Evolutionary conservation across 495 filamentous ascomycete genomes (phyloP), one percentile per base, ranked within the genome.

Genomic region (Trichoderma asperelloides): DNA sequence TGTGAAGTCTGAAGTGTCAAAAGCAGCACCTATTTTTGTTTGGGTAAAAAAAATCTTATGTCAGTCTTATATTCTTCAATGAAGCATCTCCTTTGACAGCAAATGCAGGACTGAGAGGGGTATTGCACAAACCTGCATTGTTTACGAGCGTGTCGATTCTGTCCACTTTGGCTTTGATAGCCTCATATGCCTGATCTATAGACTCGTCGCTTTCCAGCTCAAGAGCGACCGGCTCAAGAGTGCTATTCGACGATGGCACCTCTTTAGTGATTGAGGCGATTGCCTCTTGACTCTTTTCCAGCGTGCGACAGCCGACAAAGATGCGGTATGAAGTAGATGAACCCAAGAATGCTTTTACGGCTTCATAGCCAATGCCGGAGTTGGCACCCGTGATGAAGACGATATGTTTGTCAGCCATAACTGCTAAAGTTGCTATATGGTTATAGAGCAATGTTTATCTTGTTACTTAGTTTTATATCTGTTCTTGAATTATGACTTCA

Each of bases 141-240:
- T 87, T 85, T 68, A 85, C 68, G 6, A 87, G 74, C 0, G 76
- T 76, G 69, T 87, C 85, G 0, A 87, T 68, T 27, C 72, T 75
- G 33, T 80, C 82, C 65, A 78, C 75, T 18, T 74, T 74, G 16
- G 68, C n/a, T 4, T 64, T 11, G 16, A 86, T 71, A 0, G 74
- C 65, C 2, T 75, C 66, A 45, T 76, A 77, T 0, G 79, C 81
- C 12, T 65, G 63, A 30, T 78, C 64, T 63, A 87, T 84, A 18
- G 82, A 85, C 21, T 76, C 75, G 69, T 86, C 85, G 2, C 78
- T 76, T 49, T 74, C 77, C 18, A 88, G 74, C 70, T 88, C 85
- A 15, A 87, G 25, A 12, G 64, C 27, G 0, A 75, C 40, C 8
- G 37, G 16, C 27, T 74, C 71, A 21, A 70, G 25, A 1, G 70